These are phyloP conservation scores for Microdochium bolleyi DNA, from an alignment of 2,329 filamentous ascomycete species.

Conservation along the genomic window DNA sequence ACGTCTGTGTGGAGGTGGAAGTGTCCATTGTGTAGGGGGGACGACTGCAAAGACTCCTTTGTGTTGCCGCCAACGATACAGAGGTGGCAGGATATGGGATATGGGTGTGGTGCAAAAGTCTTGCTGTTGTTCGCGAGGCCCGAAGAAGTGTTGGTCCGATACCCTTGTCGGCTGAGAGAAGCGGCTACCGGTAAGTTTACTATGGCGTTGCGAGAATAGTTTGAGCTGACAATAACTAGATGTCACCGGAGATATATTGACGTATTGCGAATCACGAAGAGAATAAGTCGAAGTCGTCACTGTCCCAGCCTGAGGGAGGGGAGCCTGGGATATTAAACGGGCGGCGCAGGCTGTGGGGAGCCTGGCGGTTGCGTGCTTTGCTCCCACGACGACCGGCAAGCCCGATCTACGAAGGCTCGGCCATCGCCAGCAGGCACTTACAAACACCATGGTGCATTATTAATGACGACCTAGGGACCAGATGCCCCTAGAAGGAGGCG, in stretches of 20 bases:
- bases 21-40: background rate
- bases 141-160: background rate
- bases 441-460: background rate
- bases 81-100: background rate
- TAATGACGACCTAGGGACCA: background rate
- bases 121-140: background rate
- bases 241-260: background rate
- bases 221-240: background rate
- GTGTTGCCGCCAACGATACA: background rate
- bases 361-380: background rate
- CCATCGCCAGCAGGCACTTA: background rate
- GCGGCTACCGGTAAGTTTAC: background rate
- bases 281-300: background rate
- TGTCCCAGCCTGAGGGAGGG: background rate
- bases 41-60: background rate
- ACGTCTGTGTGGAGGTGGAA: conserved; percentile 18
- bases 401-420: background rate
- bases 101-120: background rate
- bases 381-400: background rate
- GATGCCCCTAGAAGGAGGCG: background rate
- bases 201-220: background rate
- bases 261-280: background rate
- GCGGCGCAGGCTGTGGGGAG: background rate
- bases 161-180: background rate
- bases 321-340: background rate